Base-by-base conservation (phyloP, 2,329 filamentous ascomycete genomes). In the Colletotrichum sansevieriae region DNA sequence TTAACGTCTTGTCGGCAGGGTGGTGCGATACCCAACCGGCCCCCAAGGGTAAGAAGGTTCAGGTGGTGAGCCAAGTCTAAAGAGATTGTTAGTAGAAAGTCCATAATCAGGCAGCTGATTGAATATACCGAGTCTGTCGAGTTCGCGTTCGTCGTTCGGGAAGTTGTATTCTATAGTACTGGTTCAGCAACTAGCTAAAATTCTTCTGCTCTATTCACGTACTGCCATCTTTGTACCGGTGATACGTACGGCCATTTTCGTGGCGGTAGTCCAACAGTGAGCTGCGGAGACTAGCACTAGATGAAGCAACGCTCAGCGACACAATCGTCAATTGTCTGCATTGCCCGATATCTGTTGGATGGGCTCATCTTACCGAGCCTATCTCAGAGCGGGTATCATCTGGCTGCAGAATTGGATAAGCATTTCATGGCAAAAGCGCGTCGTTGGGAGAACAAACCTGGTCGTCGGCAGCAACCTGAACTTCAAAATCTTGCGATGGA, bases 61-160 rank as follows among this genome's bases (percentile, higher is more conserved):
- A 80, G 66, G 35, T 79, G 75, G 61, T 81, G 79, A 70, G 79
- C 76, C 1, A 81, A 66, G 59, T 81, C 78, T 75, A 7, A 2
- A 20, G 15, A n/a, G 29, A 55, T n/a, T 18, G 22, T 13, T n/a
- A 9, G 10, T 3, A 52, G 13, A 2, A 3, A 33, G n/a, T 35
- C n/a, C 25, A 37, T 9, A n/a, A 25, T 1, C 6, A 22, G 12
- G 1, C 22, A 25, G 22, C 1, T 25, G 3, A 3, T 25, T 25
- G 22, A 4, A 35, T 55, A 18, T 39, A 60, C 60, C 65, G 2
- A 64, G 39, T 37, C 65, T 37, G 15, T 64, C 65, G 6, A 60
- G 54, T 39, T 68, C 65, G 15, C 39, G 22, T 0, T 68, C 33
- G 5, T 68, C 60, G 13, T 64, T 68, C 11, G 65, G 60, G 1